These are phyloP conservation scores for Primulina eburnea DNA, from an alignment of 257 asterid species.

Conservation along the genomic window DNA sequence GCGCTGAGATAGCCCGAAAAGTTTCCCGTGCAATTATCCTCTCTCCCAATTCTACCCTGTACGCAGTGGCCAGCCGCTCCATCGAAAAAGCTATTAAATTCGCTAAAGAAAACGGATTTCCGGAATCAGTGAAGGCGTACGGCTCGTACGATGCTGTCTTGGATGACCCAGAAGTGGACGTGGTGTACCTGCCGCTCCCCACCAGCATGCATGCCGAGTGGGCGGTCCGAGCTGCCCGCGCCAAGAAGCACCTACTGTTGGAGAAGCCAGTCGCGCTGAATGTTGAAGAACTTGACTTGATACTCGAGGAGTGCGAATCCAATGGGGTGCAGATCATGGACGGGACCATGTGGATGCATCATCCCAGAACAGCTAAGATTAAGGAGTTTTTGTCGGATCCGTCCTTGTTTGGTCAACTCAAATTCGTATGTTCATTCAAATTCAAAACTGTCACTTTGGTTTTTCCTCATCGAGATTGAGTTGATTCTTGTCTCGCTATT, in stretches of 20 bases:
- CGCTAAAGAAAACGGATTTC: conserved; percentile 34
- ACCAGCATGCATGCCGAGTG: conserved; percentile 41
- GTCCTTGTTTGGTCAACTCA: conserved; percentile 34
- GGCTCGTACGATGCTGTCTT: conserved; percentile 44
- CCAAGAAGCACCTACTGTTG: conserved; percentile 39
- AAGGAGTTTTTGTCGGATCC: conserved; percentile 32
- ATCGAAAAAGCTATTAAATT: conserved; percentile 35
- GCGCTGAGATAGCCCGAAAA: conserved; percentile 39
- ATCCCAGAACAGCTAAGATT: conserved; percentile 34
- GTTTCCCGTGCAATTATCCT: conserved; percentile 22
- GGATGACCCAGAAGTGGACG: conserved; percentile 43
- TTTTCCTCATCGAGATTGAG: not conserved
- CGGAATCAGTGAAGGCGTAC: conserved; percentile 29
- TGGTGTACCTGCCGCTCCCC: conserved; percentile 46
- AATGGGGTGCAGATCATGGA: conserved; percentile 51
- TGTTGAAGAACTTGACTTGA: conserved; percentile 38
- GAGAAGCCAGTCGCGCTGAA: conserved; percentile 48
- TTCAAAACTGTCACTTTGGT: not conserved
- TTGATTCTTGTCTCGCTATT: not conserved
- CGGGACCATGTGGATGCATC: conserved; percentile 51
- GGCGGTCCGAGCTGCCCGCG: conserved; percentile 44
- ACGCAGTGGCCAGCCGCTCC: conserved; percentile 43
- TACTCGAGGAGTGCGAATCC: conserved; percentile 40
- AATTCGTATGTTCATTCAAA: conserved; percentile 24
- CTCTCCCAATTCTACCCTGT: conserved; percentile 33